phyloP scores from a whole-genome alignment of 495 filamentous ascomycete species.

The Margaritispora aquatica region DNA sequence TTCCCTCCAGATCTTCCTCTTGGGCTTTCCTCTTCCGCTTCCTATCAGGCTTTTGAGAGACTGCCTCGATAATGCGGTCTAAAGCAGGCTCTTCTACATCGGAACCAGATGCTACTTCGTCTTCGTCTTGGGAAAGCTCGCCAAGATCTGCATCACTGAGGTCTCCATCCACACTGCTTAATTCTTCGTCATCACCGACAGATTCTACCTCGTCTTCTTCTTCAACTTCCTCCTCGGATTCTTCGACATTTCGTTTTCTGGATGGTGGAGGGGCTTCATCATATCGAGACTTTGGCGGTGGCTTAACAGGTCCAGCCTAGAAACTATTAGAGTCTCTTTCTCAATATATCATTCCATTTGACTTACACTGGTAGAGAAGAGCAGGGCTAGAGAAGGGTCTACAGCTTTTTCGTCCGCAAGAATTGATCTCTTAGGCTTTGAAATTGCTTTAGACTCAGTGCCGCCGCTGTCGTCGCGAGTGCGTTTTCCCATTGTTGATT shows the following conservation, averaged over 20 bases:
- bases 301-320: slow-evolving; percentile 64
- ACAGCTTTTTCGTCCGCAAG: slow-evolving; percentile 40
- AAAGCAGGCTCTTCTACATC: slow-evolving; percentile 12
- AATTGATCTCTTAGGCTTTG: slow-evolving; percentile 16
- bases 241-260: slow-evolving; percentile 24
- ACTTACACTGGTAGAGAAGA: slow-evolving; percentile 78
- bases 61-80: slow-evolving; percentile 26
- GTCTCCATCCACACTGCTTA: slow-evolving; percentile 32
- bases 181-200: slow-evolving; percentile 34
- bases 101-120: not conserved
- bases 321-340: not conserved
- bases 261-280: slow-evolving; percentile 21
- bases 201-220: slow-evolving; percentile 36
- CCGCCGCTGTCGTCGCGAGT: slow-evolving; percentile 9
- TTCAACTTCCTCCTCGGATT: slow-evolving; percentile 32
- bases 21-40: slow-evolving; percentile 73
- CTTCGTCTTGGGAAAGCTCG: slow-evolving; percentile 27
- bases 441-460: slow-evolving; percentile 9
- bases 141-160: slow-evolving; percentile 23
- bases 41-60: slow-evolving; percentile 41
- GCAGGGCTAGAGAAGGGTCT: slow-evolving; percentile 68
- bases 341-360: not conserved
- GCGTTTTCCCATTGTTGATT: slow-evolving; percentile 21
- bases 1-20: slow-evolving; percentile 72
- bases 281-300: slow-evolving; percentile 46